A percentile compares a stretch with the other conserved stretches of the same genome.
Evolutionary conservation across 768 basidiomycete species (phyloP).

Genomic region (Steccherinum ochraceum): DNA sequence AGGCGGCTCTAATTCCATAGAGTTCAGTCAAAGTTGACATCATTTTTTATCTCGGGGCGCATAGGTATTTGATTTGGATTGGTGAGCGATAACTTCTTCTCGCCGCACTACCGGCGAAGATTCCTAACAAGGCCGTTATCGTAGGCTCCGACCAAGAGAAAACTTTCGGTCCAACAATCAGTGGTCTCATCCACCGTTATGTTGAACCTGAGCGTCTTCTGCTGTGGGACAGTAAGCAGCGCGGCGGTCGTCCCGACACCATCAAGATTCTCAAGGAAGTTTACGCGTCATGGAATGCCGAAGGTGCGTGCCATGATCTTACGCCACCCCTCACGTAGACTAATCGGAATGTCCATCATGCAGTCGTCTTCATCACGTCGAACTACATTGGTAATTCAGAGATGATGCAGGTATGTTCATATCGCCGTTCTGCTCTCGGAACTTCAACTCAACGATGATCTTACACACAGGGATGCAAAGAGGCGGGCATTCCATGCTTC

Average conservation of each 20-base stretch:
- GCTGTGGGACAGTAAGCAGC: slow-evolving; percentile 72
- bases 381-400: slow-evolving; percentile 75
- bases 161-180: slow-evolving; percentile 78
- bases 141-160: slow-evolving; percentile 76
- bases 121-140: slow-evolving; percentile 14
- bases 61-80: slow-evolving; percentile 77
- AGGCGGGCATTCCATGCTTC: slow-evolving; percentile 28
- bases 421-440: background rate
- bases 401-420: slow-evolving; percentile 59
- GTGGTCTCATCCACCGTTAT: slow-evolving; percentile 63
- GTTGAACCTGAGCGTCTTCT: slow-evolving; percentile 67
- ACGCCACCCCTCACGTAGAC: background rate
- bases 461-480: slow-evolving; percentile 28
- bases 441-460: slow-evolving; percentile 44
- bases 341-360: background rate
- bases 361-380: slow-evolving; percentile 76
- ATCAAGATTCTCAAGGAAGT: slow-evolving; percentile 71
- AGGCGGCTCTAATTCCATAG: slow-evolving; percentile 6
- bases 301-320: slow-evolving; percentile 32
- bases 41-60: background rate
- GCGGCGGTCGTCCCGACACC: slow-evolving; percentile 70
- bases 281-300: slow-evolving; percentile 64
- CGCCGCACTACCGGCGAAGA: slow-evolving; percentile 9
- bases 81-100: slow-evolving; percentile 27
- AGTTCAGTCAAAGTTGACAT: background rate